A percentile compares a stretch with the other conserved stretches of the same genome.
Conservation (phyloP, 2,329 filamentous ascomycete species). For the Arthrobotrys entomopaga region DNA sequence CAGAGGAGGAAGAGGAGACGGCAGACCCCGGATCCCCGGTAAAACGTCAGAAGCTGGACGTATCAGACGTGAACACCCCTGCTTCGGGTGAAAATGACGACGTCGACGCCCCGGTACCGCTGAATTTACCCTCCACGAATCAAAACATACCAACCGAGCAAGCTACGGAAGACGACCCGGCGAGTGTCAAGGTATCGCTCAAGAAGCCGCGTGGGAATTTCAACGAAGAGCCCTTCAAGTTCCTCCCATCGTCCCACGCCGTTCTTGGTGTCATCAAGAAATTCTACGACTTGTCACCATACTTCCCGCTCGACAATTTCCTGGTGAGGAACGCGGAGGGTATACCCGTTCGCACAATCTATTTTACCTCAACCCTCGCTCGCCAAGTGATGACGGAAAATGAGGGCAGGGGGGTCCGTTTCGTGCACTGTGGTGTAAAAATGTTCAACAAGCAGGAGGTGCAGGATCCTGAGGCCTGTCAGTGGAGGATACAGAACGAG, state of each 20-base stretch:
- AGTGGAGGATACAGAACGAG: conserved; percentile 95
- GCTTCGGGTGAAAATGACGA: conserved; percentile 59
- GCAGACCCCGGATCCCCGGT: conserved; percentile 45
- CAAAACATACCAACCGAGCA: conserved; percentile 29
- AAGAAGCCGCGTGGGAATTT: conserved; percentile 66
- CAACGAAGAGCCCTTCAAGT: conserved; percentile 94
- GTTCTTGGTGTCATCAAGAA: conserved; percentile 80
- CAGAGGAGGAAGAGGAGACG: conserved; percentile 60
- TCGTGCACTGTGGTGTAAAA: conserved; percentile 95
- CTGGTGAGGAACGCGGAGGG: conserved; percentile 94
- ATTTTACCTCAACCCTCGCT: conserved; percentile 88
- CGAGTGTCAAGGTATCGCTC: conserved; percentile 60
- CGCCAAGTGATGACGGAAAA: conserved; percentile 87
- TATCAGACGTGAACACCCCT: conserved; percentile 59
- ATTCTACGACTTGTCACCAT: conserved; percentile 85
- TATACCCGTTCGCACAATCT: conserved; percentile 90
- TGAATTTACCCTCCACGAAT: conserved; percentile 39
- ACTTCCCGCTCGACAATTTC: conserved; percentile 90
- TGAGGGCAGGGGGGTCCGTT: conserved; percentile 89
- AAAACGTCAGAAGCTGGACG: conserved; percentile 57
- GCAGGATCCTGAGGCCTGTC: conserved; percentile 83
- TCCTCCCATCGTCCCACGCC: conserved; percentile 76
- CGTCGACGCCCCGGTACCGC: conserved; percentile 54
- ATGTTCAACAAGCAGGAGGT: conserved; percentile 99
- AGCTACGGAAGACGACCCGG: conserved; percentile 58